Conservation (phyloP, 768 basidiomycete genomes). For the Strobilomyces dryophilus region DNA sequence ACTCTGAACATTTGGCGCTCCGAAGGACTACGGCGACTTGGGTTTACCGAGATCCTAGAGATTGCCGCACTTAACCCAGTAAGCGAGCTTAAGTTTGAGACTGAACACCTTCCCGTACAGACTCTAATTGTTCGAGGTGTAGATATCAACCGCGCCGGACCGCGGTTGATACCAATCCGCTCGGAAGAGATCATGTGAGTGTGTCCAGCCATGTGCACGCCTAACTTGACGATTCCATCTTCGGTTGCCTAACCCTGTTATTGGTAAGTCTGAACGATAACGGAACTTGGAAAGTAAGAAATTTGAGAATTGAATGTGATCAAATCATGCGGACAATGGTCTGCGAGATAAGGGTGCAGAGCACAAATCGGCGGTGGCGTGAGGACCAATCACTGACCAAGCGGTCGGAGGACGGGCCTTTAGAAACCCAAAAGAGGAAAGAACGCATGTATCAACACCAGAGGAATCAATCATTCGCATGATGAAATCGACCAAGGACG, state of each 20-base stretch:
- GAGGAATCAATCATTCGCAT: not conserved
- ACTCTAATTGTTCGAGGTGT: slow-evolving; percentile 79
- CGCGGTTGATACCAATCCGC: not conserved
- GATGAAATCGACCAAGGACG: not conserved
- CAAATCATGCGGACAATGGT: not conserved
- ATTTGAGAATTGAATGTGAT: not conserved
- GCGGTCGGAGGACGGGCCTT: not conserved
- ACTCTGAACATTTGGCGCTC: too few relatives aligned
- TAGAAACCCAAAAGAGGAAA: not conserved
- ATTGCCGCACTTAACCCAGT: too few relatives aligned
- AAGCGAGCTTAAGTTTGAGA: too few relatives aligned
- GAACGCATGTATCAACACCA: not conserved
- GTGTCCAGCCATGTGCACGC: slow-evolving; percentile 72
- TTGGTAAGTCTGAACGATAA: not conserved
- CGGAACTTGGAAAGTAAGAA: not conserved
- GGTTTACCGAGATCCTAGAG: too few relatives aligned
- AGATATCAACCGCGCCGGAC: slow-evolving; percentile 44
- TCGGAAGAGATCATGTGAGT: slow-evolving; percentile 35
- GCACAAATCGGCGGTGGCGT: too few relatives aligned
- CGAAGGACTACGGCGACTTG: too few relatives aligned
- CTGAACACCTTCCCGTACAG: too few relatives aligned
- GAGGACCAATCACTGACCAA: not conserved
- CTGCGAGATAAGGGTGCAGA: not conserved
- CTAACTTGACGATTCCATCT: slow-evolving; percentile 70
- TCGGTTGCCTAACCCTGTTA: slow-evolving; percentile 52